phyloP scores from a whole-genome alignment of 2,329 filamentous ascomycete genomes.

The Claviceps sp. region DNA sequence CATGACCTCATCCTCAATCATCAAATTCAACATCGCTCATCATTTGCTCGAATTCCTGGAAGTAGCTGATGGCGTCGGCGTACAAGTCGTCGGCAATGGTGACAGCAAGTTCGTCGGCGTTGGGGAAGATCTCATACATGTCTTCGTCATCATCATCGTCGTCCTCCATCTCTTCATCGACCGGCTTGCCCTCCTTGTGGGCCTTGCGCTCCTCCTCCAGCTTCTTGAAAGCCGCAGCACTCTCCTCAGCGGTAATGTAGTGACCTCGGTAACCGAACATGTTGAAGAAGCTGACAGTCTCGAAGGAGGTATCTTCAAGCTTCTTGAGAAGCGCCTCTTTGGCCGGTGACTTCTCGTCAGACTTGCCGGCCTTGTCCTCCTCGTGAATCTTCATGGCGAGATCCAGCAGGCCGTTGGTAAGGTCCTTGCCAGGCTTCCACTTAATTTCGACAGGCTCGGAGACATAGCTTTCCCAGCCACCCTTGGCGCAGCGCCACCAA shows the following conservation, averaged over 20 bases:
- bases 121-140: constrained; percentile 74
- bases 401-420: constrained; percentile 67
- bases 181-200: constrained; percentile 36
- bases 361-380: constrained; percentile 34
- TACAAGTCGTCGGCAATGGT: constrained; percentile 77
- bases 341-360: constrained; percentile 28
- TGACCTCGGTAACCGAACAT: constrained; percentile 73
- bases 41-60: constrained; percentile 54
- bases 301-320: constrained; percentile 47
- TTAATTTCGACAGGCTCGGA: constrained; percentile 79
- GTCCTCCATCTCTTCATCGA: constrained; percentile 26
- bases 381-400: constrained; percentile 58
- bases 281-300: constrained; percentile 68
- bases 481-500: constrained; percentile 60
- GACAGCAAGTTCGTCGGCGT: constrained; percentile 70
- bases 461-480: constrained; percentile 63
- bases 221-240: constrained; percentile 43
- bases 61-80: constrained; percentile 81
- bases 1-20: constrained; percentile 35
- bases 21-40: constrained; percentile 60
- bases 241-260: constrained; percentile 61
- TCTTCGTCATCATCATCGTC: constrained; percentile 48
- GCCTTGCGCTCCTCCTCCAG: constrained; percentile 43
- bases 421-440: constrained; percentile 71
- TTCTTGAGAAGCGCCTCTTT: constrained; percentile 39